Conservation (phyloP, 306 rosid species). For the Vicia faba region DNA sequence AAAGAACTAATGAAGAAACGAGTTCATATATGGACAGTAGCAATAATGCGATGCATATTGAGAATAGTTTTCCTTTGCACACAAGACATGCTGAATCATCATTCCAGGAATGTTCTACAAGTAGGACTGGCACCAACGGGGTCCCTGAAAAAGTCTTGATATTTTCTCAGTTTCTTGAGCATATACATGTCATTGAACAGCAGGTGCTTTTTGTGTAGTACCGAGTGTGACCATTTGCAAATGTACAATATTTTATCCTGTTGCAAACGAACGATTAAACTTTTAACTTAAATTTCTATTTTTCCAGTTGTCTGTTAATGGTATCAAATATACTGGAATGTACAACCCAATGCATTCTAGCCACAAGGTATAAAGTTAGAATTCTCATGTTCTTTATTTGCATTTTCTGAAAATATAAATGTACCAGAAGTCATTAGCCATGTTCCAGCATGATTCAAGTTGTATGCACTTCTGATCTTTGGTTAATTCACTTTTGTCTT, state of each 20-base stretch:
- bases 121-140: constrained; percentile 34
- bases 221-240: constrained; percentile 17
- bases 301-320: constrained; percentile 74
- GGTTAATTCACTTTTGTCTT: constrained; percentile 39
- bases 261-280: constrained; percentile 29
- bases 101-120: constrained; percentile 37
- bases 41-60: constrained; percentile 37
- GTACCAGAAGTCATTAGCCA: constrained; percentile 71
- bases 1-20: constrained; percentile 52
- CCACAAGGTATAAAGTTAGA: constrained; percentile 66
- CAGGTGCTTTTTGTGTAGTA: constrained; percentile 57
- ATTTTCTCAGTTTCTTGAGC: constrained; percentile 98
- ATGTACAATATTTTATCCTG: constrained; percentile 26
- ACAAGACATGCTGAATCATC: constrained; percentile 37
- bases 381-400: constrained; percentile 25
- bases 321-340: constrained; percentile 86
- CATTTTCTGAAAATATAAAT: constrained; percentile 18
- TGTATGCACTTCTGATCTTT: constrained; percentile 61
- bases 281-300: constrained; percentile 36
- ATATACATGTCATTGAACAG: constrained; percentile 93
- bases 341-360: constrained; percentile 89
- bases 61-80: constrained; percentile 41
- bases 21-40: constrained; percentile 32
- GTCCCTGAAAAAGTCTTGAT: constrained; percentile 75
- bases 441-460: constrained; percentile 76